Conservation (phyloP, 2,329 filamentous ascomycete species). For the Diaporthe humulicola region DNA sequence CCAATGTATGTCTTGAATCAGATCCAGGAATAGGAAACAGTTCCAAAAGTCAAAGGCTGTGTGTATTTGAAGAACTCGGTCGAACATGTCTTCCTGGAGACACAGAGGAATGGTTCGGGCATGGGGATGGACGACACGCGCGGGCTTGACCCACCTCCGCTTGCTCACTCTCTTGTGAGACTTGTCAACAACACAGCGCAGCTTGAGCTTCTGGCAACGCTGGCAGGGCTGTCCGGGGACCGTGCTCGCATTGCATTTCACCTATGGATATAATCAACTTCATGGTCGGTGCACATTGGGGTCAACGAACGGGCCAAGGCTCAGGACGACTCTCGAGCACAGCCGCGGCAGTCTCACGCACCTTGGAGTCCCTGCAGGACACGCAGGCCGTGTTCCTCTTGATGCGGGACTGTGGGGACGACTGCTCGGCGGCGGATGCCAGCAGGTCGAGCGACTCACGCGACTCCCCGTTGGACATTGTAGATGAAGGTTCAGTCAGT, state of each 20-base stretch:
- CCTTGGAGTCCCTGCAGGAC: slow-evolving; percentile 37
- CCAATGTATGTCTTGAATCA: not conserved
- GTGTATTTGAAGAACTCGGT: not conserved
- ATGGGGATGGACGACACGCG: not conserved
- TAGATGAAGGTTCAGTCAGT: slow-evolving; percentile 6
- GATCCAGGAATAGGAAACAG: not conserved
- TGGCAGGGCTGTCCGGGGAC: slow-evolving; percentile 57
- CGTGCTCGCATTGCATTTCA: slow-evolving; percentile 58
- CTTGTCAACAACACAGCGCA: slow-evolving; percentile 61
- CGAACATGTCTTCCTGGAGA: not conserved
- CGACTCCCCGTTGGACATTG: slow-evolving; percentile 36
- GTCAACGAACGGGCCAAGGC: not conserved
- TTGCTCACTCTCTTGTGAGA: slow-evolving; percentile 61
- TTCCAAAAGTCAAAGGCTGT: not conserved
- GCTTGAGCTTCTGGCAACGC: slow-evolving; percentile 58
- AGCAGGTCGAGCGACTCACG: slow-evolving; percentile 39
- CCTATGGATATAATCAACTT: slow-evolving; percentile 47
- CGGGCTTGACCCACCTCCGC: slow-evolving; percentile 52
- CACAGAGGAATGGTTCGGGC: not conserved
- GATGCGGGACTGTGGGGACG: slow-evolving; percentile 38
- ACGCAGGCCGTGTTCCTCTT: slow-evolving; percentile 41
- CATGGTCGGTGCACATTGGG: not conserved
- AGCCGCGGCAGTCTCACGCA: not conserved
- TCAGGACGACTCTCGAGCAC: not conserved
- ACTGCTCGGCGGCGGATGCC: slow-evolving; percentile 41